These are phyloP conservation scores for Puccinia polysora DNA, from an alignment of 1,284 basidiomycete species.

Conservation along the genomic window DNA sequence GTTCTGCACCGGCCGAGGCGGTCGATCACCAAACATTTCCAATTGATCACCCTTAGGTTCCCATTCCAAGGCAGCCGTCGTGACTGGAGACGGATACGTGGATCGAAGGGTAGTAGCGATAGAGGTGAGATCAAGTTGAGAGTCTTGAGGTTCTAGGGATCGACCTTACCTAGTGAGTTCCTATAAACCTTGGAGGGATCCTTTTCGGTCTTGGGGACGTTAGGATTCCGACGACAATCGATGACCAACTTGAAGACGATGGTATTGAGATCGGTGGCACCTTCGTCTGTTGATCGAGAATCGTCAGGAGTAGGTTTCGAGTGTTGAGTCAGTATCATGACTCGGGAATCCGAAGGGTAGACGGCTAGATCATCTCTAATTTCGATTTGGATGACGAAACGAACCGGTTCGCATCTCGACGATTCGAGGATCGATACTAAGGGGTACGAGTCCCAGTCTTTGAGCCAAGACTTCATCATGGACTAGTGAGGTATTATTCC, in stretches of 20 bases:
- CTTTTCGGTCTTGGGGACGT: conserved; percentile 59
- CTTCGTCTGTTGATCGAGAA: conserved; percentile 55
- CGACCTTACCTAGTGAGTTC: conserved; percentile 59
- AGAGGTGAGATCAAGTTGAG: no score
- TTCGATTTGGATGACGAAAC: no score
- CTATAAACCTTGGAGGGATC: conserved; percentile 66
- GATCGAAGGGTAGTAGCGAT: background rate
- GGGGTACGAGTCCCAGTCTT: conserved; percentile 80
- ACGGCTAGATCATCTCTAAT: no score
- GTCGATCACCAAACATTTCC: conserved; percentile 55
- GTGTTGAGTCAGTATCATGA: background rate
- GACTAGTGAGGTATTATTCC: conserved; percentile 92
- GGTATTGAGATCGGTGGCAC: conserved; percentile 82
- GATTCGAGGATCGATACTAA: conserved; percentile 74
- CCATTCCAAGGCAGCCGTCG: conserved; percentile 76
- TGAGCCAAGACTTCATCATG: conserved; percentile 91
- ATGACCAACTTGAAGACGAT: conserved; percentile 78
- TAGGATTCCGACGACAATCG: conserved; percentile 63
- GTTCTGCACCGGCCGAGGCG: conserved; percentile 69
- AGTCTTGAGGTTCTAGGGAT: background rate
- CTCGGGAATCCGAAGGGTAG: background rate
- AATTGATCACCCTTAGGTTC: conserved; percentile 79
- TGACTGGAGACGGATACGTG: conserved; percentile 56
- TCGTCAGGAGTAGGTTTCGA: background rate
- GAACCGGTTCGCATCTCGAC: conserved; percentile 55